Conservation (phyloP, 495 filamentous ascomycete species). For the Amniculicola lignicola region DNA sequence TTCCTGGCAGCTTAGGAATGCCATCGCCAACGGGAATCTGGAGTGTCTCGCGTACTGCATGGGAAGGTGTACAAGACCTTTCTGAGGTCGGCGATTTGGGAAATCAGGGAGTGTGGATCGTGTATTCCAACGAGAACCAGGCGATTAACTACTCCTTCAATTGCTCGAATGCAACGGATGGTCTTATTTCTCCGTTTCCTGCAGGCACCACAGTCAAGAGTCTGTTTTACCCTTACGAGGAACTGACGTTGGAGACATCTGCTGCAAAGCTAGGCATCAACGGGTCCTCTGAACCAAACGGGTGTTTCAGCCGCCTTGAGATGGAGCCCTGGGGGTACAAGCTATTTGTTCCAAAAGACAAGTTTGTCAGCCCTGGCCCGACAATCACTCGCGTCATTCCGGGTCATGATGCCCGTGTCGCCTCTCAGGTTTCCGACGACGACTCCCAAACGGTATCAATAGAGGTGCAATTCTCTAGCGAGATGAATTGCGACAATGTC, state of each 20-base stretch:
- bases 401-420: slow-evolving; percentile 60
- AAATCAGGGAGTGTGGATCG: slow-evolving; percentile 62
- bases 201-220: slow-evolving; percentile 59
- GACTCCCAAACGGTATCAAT: slow-evolving; percentile 50
- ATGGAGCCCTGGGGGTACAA: slow-evolving; percentile 60
- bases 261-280: slow-evolving; percentile 45
- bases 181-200: slow-evolving; percentile 59
- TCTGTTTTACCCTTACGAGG: slow-evolving; percentile 64
- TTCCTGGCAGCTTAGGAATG: slow-evolving; percentile 53
- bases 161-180: slow-evolving; percentile 48
- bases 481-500: slow-evolving; percentile 62
- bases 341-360: slow-evolving; percentile 56
- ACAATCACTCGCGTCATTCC: slow-evolving; percentile 65
- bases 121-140: slow-evolving; percentile 62
- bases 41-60: slow-evolving; percentile 57
- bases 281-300: slow-evolving; percentile 49
- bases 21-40: slow-evolving; percentile 66
- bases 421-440: slow-evolving; percentile 48
- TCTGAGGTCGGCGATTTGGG: slow-evolving; percentile 41
- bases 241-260: slow-evolving; percentile 47
- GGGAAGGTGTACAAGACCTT: slow-evolving; percentile 53
- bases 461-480: slow-evolving; percentile 57
- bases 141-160: slow-evolving; percentile 60
- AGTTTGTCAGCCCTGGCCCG: slow-evolving; percentile 54
- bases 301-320: slow-evolving; percentile 55